Base-by-base conservation (phyloP, 2,329 filamentous ascomycete genomes). In the Alternaria consortialis region DNA sequence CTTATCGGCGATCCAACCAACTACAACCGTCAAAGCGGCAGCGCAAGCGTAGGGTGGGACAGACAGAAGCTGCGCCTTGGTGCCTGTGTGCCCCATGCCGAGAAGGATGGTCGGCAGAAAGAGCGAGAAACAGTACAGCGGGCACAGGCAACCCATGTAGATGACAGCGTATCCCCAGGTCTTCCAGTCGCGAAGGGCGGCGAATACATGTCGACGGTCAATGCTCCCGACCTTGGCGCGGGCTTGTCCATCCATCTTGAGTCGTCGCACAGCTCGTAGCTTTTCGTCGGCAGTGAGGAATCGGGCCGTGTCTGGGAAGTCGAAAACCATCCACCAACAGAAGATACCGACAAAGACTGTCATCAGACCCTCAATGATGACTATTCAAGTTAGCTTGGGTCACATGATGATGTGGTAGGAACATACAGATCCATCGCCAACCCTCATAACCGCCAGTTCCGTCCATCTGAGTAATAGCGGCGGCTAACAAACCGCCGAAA, bases 11-110 rank as follows among this genome's bases (percentile, higher is more conserved):
- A 91, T 78, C 71, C 88, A 93, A 0, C 94, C 92, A 34, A 93
- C 79, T 7, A 81, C 54, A 13, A 95, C 84, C 0, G 92, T 94
- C 29, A 93, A 67, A 2, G 91, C 70, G 2, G 90, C 90, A 0
- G 91, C 91, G 0, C 83, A 86, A 1, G 88, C 91, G 72, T 95
- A 94, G 0, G 91, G 91, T 0, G 91, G 91, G 0, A 94, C 91
- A 7, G 87, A 89, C 61, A 94, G 84, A 7, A 94, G 84, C 74
- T 94, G 91, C 0, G 90, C 87, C 29, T 80, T 84, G 5, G 90
- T 89, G 2, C 84, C 80, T 25, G 84, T 80, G 80, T 91, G 87
- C 5, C 85, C 76, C 76, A 78, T 76, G 31, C 74, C 79, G 47
- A 76, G 75, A 7, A 82, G 77, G 58, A 82, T 81, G 15, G 79